A percentile compares a stretch with the other conserved stretches of the same genome.
Evolutionary conservation across 176 grass and related monocot species (phyloP).

Genomic region (Phragmites australis): DNA sequence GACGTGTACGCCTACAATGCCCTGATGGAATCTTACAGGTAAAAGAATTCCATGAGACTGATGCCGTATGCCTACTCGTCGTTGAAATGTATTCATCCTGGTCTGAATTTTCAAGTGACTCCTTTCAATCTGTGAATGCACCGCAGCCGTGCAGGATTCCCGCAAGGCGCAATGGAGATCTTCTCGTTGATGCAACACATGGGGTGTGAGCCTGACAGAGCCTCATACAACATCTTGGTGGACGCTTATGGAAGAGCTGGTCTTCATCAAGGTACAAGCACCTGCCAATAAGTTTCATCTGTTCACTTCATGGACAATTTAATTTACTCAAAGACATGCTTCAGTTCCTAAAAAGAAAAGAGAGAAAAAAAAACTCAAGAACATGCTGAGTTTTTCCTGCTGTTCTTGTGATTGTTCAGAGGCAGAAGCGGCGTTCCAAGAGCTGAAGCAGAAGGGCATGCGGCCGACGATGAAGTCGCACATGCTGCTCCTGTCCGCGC

Average conservation of each 20-base stretch:
- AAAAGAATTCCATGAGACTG: not conserved
- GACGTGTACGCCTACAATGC: slow-evolving; percentile 95
- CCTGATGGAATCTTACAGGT: slow-evolving; percentile 96
- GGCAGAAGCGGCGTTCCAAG: slow-evolving; percentile 64
- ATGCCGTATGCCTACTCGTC: not conserved
- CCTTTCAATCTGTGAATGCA: not conserved
- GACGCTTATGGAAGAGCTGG: slow-evolving; percentile 92
- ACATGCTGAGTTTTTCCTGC: not conserved
- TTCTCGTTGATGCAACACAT: slow-evolving; percentile 88
- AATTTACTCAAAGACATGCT: not conserved
- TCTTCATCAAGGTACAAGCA: slow-evolving; percentile 59
- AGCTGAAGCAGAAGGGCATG: slow-evolving; percentile 76
- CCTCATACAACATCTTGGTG: slow-evolving; percentile 95
- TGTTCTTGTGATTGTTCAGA: slow-evolving; percentile 40
- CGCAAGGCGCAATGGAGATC: slow-evolving; percentile 72
- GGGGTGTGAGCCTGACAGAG: slow-evolving; percentile 88
- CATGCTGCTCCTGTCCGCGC: slow-evolving; percentile 85
- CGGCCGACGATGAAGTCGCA: slow-evolving; percentile 91
- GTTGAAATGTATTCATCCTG: not conserved
- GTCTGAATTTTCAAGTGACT: too few relatives aligned
- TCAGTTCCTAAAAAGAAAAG: too few relatives aligned
- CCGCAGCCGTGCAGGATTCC: slow-evolving; percentile 70
- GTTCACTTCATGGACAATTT: not conserved
- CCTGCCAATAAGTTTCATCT: not conserved
- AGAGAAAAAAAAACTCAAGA: not conserved